Evolutionary conservation across 176 grass and related monocot species (phyloP), one percentile per base, ranked within the genome.

Genomic region (Carex scoparia): DNA sequence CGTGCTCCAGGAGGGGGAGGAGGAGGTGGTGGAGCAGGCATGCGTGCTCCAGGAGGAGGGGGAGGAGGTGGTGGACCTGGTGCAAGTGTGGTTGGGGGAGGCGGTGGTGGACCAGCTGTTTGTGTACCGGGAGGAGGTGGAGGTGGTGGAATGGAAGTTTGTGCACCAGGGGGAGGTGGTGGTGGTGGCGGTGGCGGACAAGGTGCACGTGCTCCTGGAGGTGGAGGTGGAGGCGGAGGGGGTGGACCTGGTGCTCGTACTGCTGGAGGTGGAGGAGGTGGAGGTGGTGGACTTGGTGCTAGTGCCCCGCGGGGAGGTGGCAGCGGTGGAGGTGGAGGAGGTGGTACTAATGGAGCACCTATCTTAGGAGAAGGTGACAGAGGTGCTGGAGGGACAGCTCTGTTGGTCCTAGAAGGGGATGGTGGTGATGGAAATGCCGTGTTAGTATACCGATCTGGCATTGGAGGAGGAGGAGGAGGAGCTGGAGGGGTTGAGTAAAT

Each of bases 1-100:
- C 88, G 82, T 38, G 61, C 59, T 84, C 75, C 88, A 66, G 88
- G 88, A 44, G 83, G 91, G 12, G 85, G 86, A 38, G 91, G 91
- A 19, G 94, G 89, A 70, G 94, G 89, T 58, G 91, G 54, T 12
- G 89, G 79, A 13, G 89, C 91, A 48, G 86, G 90, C 38, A 87
- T 85, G 84, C 95, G 85, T 81, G 87, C 87, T 30, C 90, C 82
- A 60, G 55, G 86, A 30, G 88, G 87, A 7, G 81, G 60, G 5
- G 87, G 87, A 19, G 87, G 87, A 16, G 88, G 80, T 28, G 84
- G 88, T 1, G 80, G 51, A 62, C 14, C 33, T 14, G 85, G 48
- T 3, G 35, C 35, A 51, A 7, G 60, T 32, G 61, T 65, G 81
- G 85, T 84, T 76, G 88, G 85, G 4, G 68, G 86, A 2, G 80